Evolutionary conservation across 2,329 filamentous ascomycete species (phyloP), one percentile per base, ranked within the genome.

Genomic region (Fusarium sp.): DNA sequence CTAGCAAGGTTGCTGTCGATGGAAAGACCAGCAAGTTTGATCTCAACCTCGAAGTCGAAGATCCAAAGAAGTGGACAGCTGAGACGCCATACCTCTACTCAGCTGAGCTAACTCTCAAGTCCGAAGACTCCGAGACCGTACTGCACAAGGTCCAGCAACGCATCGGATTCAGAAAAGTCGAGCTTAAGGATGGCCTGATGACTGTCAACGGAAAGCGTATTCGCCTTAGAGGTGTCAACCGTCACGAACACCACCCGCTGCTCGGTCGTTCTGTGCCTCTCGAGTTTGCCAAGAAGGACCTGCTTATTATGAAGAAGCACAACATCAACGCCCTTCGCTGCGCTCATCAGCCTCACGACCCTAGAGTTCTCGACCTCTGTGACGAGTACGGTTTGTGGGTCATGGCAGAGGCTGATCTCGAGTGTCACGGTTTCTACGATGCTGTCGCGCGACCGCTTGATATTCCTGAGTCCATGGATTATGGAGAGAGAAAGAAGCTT

Each of bases 251-350:
- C 71, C 90, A 93, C 71, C 89, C 89, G 1, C 78, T 80, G 24
- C 84, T 84, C 28, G 90, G 90, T 5, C 87, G 90, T 0, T 84
- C 89, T 1, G 88, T 92, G 0, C 89, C 89, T 0, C 77, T 87
- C 8, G 86, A 89, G 3, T 91, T 86, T 58, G 85, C 91, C 73
- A 84, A 85, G 65, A 77, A 82, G 15, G 91, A 93, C 67, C 80
- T 93, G 2, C 72, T 89, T 3, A 80, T 89, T 5, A 93, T 93
- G 90, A 93, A 93, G 77, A 81, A 79, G 8, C 85, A 91, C 80
- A 92, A 92, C 71, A 84, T 93, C 78, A 93, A 93, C 67, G 88
- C 91, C 1, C 82, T 93, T 7, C 88, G 91, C 0, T 90, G 87
- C 52, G 90, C 87, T 2, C 91, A 93, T 73, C 89, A 93, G 63